Base-by-base conservation (phyloP, 257 asterid genomes). In the Primulina eburnea region DNA sequence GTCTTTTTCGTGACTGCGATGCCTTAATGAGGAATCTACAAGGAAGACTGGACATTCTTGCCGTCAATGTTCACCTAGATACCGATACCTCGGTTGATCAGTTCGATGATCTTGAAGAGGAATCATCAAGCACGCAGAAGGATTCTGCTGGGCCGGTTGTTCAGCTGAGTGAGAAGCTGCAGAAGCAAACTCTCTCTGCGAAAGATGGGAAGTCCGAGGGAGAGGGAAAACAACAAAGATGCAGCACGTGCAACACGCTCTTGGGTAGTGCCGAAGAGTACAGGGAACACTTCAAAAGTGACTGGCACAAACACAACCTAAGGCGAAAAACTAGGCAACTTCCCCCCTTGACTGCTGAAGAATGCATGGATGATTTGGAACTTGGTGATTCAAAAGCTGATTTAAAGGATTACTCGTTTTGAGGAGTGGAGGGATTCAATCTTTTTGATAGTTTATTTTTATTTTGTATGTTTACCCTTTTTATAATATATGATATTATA, bases 251-350 rank as follows among this genome's bases (percentile, higher is more conserved):
- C 80, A 77, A 86, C 64, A 92, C 96, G 20, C 60, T 70, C 28
- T 85, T 90, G 21, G 97, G 96, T 7, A 96, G 87, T 75, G 76
- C 91, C 17, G 87, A 89, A 74, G 87, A 80, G 67, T 93, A 89
- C 73, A 83, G 99, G 58, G 96, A 89, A 76, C 99, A 90, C 78
- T 93, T 86, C 72, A 93, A 93, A 90, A 86, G 96, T 35, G 99
- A 93, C 3, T 93, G 99, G 97, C 97, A 93, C 79, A 93, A 89
- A 71, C 97, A 92, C 62, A 93, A 90, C 67, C 77, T 90, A 24
- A 84, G 89, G 86, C 80, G 96, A 38, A 93, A 93, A 74, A 89
- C 89, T 17, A 83, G 88, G 80, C 92, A 89, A 67, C 97, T 93
- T 21, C 83, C 91, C 69, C 96, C 99, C 35, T 92, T 93, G 58